phyloP scores from a whole-genome alignment of 2,329 filamentous ascomycete genomes.

The Amauroascus verrucosus region DNA sequence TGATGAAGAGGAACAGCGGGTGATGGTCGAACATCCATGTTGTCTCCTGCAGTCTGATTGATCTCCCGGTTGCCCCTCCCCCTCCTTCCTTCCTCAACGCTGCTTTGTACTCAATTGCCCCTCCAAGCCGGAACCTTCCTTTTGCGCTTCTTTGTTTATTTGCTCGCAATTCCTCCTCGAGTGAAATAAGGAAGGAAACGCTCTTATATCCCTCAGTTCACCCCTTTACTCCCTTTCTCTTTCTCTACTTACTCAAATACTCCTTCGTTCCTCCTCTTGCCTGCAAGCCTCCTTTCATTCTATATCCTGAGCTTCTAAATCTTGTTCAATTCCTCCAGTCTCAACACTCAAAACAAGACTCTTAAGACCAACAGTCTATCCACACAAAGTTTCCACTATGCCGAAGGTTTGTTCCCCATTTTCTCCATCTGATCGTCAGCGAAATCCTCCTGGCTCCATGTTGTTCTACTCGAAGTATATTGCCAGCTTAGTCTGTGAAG shows the following conservation, averaged over 20 bases:
- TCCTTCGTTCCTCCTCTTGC: not conserved
- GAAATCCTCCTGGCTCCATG: not conserved
- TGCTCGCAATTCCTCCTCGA: not conserved
- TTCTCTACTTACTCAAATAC: conserved; percentile 5
- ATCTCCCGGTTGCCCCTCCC: too few relatives aligned
- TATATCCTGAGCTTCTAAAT: not conserved
- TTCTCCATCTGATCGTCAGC: not conserved
- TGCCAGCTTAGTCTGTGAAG: not conserved
- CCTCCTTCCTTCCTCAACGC: not conserved
- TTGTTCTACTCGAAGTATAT: not conserved
- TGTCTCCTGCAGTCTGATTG: too few relatives aligned
- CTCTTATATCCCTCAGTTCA: conserved; percentile 11
- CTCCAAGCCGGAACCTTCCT: conserved; percentile 9
- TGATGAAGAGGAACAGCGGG: too few relatives aligned
- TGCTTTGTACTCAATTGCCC: too few relatives aligned
- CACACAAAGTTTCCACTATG: conserved; percentile 3
- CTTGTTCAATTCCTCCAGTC: not conserved
- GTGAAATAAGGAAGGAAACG: not conserved
- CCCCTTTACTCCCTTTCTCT: not conserved
- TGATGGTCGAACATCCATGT: too few relatives aligned
- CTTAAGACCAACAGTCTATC: not conserved
- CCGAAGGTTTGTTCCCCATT: conserved; percentile 9
- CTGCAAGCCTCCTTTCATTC: conserved; percentile 5
- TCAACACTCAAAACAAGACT: not conserved
- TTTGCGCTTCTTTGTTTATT: conserved; percentile 3